Evolutionary conservation across 192 early-diverging fungal species (phyloP), one percentile per base, ranked within the genome.

Genomic region (Thamnidium elegans): DNA sequence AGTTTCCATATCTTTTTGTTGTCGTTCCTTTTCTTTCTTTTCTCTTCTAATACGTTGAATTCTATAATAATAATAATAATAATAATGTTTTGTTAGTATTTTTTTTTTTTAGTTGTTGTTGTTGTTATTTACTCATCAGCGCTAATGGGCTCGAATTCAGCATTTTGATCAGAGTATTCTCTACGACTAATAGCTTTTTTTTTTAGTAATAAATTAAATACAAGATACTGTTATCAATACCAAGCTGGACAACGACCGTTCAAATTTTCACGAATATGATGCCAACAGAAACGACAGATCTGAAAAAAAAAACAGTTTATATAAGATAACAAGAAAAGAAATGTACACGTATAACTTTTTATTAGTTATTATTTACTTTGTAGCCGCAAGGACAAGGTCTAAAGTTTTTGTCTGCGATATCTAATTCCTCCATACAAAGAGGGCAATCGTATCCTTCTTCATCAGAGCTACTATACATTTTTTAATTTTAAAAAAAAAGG

Each of bases 251-350:
- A 99, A 21, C 88, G 84, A 3, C 90, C 89, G 68, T 93, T 96
- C 62, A 91, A 79, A 72, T 94, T 84, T 61, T 97, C 90, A 66
- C 91, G 92, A 74, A 99, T 96, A 74, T 93, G 94, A 72, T 99
- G 89, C 90, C 94, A 97, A 71, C 96, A 99, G 74, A 99, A 99
- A 3, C 95, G 88, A 73, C 96, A 99, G 66, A 98, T 93, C 94
- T 97, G 80, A 58, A 21, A 15, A 6, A 21, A 21, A 9, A 23
- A 23, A 50, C 17, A 11, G 26, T 54, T 14, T 34, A 13, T 13
- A 14, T 20, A 21, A 51, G 1, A 21, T 34, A 39, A 11, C 14
- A 7, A 34, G 19, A 34, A 13, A 42, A 7, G 3, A 17, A 21
- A 13, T 48, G 21, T 47, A 7, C 21, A 9, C 14, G 31, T 26